Conservation (phyloP, 345 rosid species). For the Ceriops tagal region DNA sequence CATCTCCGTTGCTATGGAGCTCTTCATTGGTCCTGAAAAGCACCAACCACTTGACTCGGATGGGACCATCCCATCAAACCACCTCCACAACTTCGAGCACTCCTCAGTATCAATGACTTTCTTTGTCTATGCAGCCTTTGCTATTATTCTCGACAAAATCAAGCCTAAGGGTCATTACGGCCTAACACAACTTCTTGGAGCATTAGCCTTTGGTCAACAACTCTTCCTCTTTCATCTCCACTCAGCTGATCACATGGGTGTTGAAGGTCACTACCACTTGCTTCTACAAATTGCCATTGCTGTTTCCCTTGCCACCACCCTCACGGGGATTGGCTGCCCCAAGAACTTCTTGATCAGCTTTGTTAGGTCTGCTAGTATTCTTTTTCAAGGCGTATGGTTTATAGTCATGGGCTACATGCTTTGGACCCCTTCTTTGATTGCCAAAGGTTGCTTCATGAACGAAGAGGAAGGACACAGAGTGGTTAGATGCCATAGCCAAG, state of each 20-base stretch:
- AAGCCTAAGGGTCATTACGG: conserved; percentile 29
- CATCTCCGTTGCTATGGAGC: conserved; percentile 69
- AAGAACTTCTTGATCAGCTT: conserved; percentile 65
- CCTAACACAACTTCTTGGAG: conserved; percentile 50
- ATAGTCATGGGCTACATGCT: conserved; percentile 64
- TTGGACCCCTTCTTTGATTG: conserved; percentile 63
- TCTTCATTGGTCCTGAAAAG: conserved; percentile 62
- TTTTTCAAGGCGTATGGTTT: conserved; percentile 79
- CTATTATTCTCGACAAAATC: conserved; percentile 50
- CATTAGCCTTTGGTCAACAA: conserved; percentile 65
- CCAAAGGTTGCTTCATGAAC: conserved; percentile 65
- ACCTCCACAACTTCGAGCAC: conserved; percentile 87
- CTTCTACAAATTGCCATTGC: conserved; percentile 52
- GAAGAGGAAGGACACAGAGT: conserved; percentile 62
- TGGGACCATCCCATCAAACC: conserved; percentile 79
- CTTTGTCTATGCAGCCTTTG: conserved; percentile 55
- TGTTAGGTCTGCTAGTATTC: conserved; percentile 56
- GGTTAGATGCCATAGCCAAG: conserved; percentile 51
- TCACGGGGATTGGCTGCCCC: conserved; percentile 57
- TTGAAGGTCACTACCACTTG: conserved; percentile 83
- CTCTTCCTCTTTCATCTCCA: conserved; percentile 75
- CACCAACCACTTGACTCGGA: conserved; percentile 79
- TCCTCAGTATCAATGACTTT: conserved; percentile 62
- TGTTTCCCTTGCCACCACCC: conserved; percentile 57
- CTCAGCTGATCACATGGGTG: conserved; percentile 73